Conservation (phyloP, 768 basidiomycete genomes). For the Cystobasidium onofrii region DNA sequence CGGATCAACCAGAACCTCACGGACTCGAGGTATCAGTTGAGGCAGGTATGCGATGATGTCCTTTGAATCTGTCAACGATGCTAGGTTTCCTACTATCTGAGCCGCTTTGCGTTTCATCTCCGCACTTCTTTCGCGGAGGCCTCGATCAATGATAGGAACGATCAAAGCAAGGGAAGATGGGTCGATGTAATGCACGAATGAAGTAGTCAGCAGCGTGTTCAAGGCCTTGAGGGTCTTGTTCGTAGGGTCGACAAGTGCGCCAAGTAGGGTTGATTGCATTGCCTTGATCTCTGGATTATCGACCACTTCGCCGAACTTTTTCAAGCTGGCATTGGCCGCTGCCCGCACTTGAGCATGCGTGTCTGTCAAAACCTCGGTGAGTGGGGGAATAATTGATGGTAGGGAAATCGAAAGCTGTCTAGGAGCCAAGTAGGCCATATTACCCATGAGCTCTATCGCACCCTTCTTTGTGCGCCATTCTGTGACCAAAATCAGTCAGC, state of each 20-base stretch:
- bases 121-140: slow-evolving; percentile 79
- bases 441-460: slow-evolving; percentile 88
- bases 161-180: slow-evolving; percentile 90
- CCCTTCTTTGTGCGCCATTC: slow-evolving; percentile 92
- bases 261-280: slow-evolving; percentile 78
- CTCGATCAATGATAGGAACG: slow-evolving; percentile 88
- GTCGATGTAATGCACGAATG: slow-evolving; percentile 97
- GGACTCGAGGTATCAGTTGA: slow-evolving; percentile 78
- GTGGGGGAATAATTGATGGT: slow-evolving; percentile 90
- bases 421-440: slow-evolving; percentile 98
- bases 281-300: slow-evolving; percentile 93
- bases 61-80: slow-evolving; percentile 74
- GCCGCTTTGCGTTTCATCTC: slow-evolving; percentile 93
- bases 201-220: slow-evolving; percentile 76
- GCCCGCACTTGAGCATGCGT: slow-evolving; percentile 91
- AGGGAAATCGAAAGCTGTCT: slow-evolving; percentile 86
- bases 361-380: slow-evolving; percentile 90
- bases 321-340: slow-evolving; percentile 88
- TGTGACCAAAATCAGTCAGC: not conserved
- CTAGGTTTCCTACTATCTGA: slow-evolving; percentile 95
- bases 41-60: slow-evolving; percentile 94
- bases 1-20: slow-evolving; percentile 85
- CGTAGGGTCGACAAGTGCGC: slow-evolving; percentile 86
- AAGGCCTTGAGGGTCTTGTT: slow-evolving; percentile 75
- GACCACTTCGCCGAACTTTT: slow-evolving; percentile 97